Conservation (phyloP, 306 rosid genomes). For the Potentilla sterilis region DNA sequence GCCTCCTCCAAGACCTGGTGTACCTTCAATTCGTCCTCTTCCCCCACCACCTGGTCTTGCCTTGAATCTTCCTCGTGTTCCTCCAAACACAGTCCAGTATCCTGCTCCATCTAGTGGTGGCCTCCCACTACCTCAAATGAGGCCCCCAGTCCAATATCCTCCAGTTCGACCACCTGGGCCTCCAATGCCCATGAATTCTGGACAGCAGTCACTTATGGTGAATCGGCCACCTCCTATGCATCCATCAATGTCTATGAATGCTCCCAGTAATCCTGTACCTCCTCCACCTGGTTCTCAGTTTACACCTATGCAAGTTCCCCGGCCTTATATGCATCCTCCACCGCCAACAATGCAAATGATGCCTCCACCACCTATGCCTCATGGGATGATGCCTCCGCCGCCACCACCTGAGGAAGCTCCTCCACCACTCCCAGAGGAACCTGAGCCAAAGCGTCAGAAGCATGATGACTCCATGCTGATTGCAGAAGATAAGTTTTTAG, state of each 20-base stretch:
- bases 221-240: slow-evolving; percentile 65
- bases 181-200: slow-evolving; percentile 60
- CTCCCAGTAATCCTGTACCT: slow-evolving; percentile 58
- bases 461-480: slow-evolving; percentile 80
- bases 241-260: slow-evolving; percentile 53
- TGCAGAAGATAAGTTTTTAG: slow-evolving; percentile 88
- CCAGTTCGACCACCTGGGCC: slow-evolving; percentile 62
- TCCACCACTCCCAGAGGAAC: slow-evolving; percentile 95
- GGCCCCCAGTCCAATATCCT: slow-evolving; percentile 61
- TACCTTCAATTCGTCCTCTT: slow-evolving; percentile 81
- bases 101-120: slow-evolving; percentile 53
- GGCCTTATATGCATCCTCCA: slow-evolving; percentile 55
- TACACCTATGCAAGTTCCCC: slow-evolving; percentile 51
- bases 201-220: slow-evolving; percentile 56
- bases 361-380: slow-evolving; percentile 85
- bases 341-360: slow-evolving; percentile 68
- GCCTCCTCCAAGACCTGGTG: slow-evolving; percentile 82
- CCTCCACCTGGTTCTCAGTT: slow-evolving; percentile 95
- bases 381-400: slow-evolving; percentile 78
- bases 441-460: slow-evolving; percentile 88
- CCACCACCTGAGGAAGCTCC: slow-evolving; percentile 97
- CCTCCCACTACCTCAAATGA: slow-evolving; percentile 57
- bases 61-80: slow-evolving; percentile 79
- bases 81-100: slow-evolving; percentile 55
- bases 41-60: slow-evolving; percentile 94